A percentile compares a stretch with the other conserved stretches of the same genome.
These are phyloP conservation scores for Canavalia gladiata DNA, from an alignment of 306 rosid genomes.

Conservation along the genomic window DNA sequence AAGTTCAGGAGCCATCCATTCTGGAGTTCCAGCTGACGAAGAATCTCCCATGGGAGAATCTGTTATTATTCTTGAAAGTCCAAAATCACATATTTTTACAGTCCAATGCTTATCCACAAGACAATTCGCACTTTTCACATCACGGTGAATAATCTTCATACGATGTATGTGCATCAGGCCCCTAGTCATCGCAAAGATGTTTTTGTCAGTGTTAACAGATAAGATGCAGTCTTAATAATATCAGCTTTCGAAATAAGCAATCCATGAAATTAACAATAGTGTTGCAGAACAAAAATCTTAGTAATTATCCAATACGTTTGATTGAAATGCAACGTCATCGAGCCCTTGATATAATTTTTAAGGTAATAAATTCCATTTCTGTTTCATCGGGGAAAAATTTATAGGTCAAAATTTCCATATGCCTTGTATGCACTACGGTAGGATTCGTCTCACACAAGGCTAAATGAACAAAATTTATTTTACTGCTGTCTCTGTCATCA, in stretches of 20 bases:
- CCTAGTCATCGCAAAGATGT: slow-evolving; percentile 57
- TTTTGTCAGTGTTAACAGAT: slow-evolving; percentile 45
- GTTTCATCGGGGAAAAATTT: not conserved
- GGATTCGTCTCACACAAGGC: not conserved
- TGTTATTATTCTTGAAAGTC: slow-evolving; percentile 83
- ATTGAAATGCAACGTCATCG: slow-evolving; percentile 16
- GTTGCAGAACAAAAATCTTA: slow-evolving; percentile 15
- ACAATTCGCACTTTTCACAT: slow-evolving; percentile 95
- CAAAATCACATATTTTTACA: slow-evolving; percentile 96
- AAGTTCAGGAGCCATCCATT: slow-evolving; percentile 99
- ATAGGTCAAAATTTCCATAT: not conserved
- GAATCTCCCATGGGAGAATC: slow-evolving; percentile 72
- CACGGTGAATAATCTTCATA: slow-evolving; percentile 96
- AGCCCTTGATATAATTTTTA: not conserved
- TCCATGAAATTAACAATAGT: not conserved
- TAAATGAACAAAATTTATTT: not conserved
- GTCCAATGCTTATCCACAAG: slow-evolving; percentile 95
- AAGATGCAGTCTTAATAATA: slow-evolving; percentile 22
- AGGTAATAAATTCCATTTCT: slow-evolving; percentile 19
- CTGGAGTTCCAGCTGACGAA: slow-evolving; percentile 97
- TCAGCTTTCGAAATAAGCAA: slow-evolving; percentile 11
- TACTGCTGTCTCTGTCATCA: slow-evolving; percentile 17
- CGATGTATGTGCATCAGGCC: slow-evolving; percentile 99
- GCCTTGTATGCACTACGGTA: slow-evolving; percentile 4
- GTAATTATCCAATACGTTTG: not conserved